Conservation (phyloP, 1,284 basidiomycete species). For the Vanrija sp. region DNA sequence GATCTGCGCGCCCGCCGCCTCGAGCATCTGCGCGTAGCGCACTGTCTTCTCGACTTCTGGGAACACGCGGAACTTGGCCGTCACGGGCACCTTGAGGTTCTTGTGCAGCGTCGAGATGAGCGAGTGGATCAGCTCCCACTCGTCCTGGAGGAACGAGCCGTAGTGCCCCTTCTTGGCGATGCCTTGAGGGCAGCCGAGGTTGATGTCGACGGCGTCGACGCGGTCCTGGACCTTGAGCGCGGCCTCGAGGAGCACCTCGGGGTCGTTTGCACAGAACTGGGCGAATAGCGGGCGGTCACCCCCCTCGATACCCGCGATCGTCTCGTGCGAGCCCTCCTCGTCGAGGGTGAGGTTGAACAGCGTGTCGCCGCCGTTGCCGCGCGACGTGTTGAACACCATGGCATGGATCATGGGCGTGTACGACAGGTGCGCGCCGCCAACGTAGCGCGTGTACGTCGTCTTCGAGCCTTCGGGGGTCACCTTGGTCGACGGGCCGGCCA, state of each 20-base stretch:
- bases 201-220: slow-evolving; percentile 91
- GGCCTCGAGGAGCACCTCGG: slow-evolving; percentile 68
- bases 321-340: slow-evolving; percentile 45
- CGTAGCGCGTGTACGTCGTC: slow-evolving; percentile 23
- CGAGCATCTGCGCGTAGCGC: slow-evolving; percentile 90
- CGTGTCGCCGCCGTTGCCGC: slow-evolving; percentile 47
- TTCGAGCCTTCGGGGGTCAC: slow-evolving; percentile 11
- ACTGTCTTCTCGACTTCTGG: slow-evolving; percentile 80
- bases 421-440: slow-evolving; percentile 59
- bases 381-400: slow-evolving; percentile 67
- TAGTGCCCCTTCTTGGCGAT: slow-evolving; percentile 85
- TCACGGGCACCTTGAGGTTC: slow-evolving; percentile 83
- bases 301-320: slow-evolving; percentile 41
- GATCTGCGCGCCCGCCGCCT: slow-evolving; percentile 90
- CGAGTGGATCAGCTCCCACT: slow-evolving; percentile 79
- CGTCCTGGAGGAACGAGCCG: slow-evolving; percentile 87
- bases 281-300: slow-evolving; percentile 80
- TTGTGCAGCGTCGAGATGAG: slow-evolving; percentile 78
- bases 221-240: slow-evolving; percentile 68
- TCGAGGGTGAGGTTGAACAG: slow-evolving; percentile 65
- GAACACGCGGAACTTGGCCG: slow-evolving; percentile 93
- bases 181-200: slow-evolving; percentile 94
- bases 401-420: slow-evolving; percentile 99
- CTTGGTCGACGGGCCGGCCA: slow-evolving; percentile 25
- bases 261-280: slow-evolving; percentile 85